phyloP scores from a whole-genome alignment of 352 stramenopile species.

The Pythium coloratum region DNA sequence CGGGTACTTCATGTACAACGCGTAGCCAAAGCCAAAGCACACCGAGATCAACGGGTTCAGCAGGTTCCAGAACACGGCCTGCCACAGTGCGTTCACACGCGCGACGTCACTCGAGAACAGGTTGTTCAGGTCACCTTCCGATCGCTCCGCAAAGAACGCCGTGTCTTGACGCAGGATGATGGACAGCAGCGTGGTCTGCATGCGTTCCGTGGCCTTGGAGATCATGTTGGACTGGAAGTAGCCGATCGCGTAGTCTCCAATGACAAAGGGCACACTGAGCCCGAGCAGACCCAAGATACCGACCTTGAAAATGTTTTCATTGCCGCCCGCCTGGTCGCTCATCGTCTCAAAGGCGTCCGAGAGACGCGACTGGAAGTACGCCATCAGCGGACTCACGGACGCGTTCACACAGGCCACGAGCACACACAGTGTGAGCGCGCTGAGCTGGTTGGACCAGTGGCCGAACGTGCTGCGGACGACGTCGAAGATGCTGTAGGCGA shows the following conservation, averaged over 20 bases:
- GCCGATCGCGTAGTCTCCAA: constrained; percentile 84
- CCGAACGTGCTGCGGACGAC: constrained; percentile 77
- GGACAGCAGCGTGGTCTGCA: constrained; percentile 71
- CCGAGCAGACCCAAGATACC: constrained; percentile 76
- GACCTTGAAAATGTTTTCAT: constrained; percentile 59
- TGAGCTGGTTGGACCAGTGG: constrained; percentile 86
- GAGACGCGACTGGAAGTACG: constrained; percentile 72
- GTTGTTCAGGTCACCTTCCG: constrained; percentile 88
- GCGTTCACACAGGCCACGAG: constrained; percentile 85
- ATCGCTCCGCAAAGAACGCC: constrained; percentile 81
- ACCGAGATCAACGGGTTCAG: constrained; percentile 80
- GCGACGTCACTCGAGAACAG: constrained; percentile 86
- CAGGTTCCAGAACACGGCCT: constrained; percentile 89
- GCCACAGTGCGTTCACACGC: constrained; percentile 83
- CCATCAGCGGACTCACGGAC: constrained; percentile 74
- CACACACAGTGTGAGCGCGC: constrained; percentile 70
- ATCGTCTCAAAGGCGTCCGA: constrained; percentile 70
- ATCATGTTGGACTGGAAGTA: constrained; percentile 93
- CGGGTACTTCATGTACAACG: constrained; percentile 77
- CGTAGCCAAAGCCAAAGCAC: constrained; percentile 83
- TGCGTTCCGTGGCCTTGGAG: constrained; percentile 78
- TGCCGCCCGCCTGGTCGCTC: constrained; percentile 26
- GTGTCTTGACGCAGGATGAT: constrained; percentile 83
- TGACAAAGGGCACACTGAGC: constrained; percentile 80
- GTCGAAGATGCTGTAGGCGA: constrained; percentile 74